These are phyloP conservation scores for Leishmania aethiopica DNA, from an alignment of 208 protist genomes.

Conservation along the genomic window DNA sequence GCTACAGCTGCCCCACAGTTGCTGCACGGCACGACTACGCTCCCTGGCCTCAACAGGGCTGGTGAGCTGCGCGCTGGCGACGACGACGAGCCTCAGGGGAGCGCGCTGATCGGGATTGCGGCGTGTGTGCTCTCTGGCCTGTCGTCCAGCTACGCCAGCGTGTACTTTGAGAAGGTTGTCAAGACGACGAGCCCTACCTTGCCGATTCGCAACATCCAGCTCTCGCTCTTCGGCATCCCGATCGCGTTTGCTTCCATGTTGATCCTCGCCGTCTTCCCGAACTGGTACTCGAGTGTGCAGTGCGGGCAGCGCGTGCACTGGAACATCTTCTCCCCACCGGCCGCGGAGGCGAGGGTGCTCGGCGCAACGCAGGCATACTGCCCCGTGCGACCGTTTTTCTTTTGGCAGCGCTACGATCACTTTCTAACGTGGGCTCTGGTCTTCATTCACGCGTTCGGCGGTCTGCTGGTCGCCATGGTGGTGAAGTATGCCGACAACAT, in stretches of 20 bases:
- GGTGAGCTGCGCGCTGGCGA: conserved; percentile 5
- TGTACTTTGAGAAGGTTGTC: conserved; percentile 89
- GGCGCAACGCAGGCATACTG: background rate
- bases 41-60: background rate
- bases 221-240: conserved; percentile 77
- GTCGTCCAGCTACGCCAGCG: conserved; percentile 77
- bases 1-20: background rate
- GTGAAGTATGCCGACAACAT: conserved; percentile 91
- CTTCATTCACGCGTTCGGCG: conserved; percentile 73
- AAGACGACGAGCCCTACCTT: conserved; percentile 71
- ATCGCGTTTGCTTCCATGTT: conserved; percentile 63
- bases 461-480: conserved; percentile 78
- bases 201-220: conserved; percentile 83
- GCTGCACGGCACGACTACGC: background rate
- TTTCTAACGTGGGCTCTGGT: conserved; percentile 69
- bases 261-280: conserved; percentile 61
- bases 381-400: conserved; percentile 54
- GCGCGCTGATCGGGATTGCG: conserved; percentile 46
- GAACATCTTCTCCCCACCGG: conserved; percentile 36
- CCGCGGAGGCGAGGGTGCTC: background rate
- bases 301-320: conserved; percentile 33
- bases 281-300: conserved; percentile 21
- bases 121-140: conserved; percentile 67
- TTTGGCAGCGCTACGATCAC: conserved; percentile 65
- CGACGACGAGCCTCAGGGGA: conserved; percentile 11